Base-by-base conservation (phyloP, 108 stramenopile genomes). In the Cyclotella atomus region DNA sequence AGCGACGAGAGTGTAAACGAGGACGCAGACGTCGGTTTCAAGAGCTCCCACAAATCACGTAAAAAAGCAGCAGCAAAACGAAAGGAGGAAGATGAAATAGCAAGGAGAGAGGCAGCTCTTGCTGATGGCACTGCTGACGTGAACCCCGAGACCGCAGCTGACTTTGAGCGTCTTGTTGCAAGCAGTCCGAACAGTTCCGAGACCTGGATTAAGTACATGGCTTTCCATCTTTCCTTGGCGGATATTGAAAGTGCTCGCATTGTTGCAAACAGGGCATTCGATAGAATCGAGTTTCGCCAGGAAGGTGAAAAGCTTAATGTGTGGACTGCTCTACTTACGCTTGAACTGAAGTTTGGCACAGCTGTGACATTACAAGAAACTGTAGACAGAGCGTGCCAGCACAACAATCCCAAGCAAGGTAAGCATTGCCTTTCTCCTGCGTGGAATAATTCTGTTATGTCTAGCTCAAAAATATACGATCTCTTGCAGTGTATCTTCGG, bases 141-240 rank as follows among this genome's bases (percentile, higher is more conserved):
- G 17, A 91, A 86, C 55, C 95, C 97, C 12, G 96, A 97, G 74
- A 96, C 95, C 0, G 76, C 90, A 29, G 95, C 87, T 2, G 98
- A 99, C 83, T 98, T 96, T 75, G 97, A 99, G 83, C 93, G 97
- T 20, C 83, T 99, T 19, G 70, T 99, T 68, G 89, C 93, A 10
- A 90, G 90, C 24, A 79, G 85, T 34, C 98, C 98, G 2, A 97
- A 98, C 65, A 84, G 84, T 32, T 96, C 96, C 3, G 90, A 97
- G 49, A 60, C 85, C 17, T 99, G 97, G 97, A 97, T 99, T 38
- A 88, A 90, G 44, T 99, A 92, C 82, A 99, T 99, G 97, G 97
- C 97, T 7, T 99, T 91, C 82, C 88, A 97, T 70, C 67, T 99
- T 43, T 91, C 93, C 15, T 75, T 95, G 38, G 96, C 96, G 12